Percentiles rank a stretch among this genome's conserved stretches.
phyloP scores from a whole-genome alignment of 371 early-diverging fungal species.

The Rhizopus arrhizus region DNA sequence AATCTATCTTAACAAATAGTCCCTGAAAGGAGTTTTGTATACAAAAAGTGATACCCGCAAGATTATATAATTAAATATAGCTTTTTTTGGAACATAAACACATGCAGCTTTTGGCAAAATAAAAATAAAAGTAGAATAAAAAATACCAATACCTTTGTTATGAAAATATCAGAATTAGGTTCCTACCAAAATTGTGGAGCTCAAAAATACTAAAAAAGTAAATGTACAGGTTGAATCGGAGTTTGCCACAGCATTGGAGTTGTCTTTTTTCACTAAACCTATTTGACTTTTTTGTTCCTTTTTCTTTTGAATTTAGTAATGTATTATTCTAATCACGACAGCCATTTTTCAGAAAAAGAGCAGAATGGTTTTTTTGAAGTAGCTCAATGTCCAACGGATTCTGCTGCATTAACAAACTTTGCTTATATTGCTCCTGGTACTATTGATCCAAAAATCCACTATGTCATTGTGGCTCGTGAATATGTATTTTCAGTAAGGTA shows the following conservation, averaged over 20 bases:
- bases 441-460: conserved; percentile 68
- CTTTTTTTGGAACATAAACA: too few relatives aligned
- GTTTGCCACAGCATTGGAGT: not conserved
- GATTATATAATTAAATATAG: too few relatives aligned
- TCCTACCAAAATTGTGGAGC: too few relatives aligned
- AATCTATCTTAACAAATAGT: too few relatives aligned
- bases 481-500: conserved; percentile 83
- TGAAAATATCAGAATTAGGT: too few relatives aligned
- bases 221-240: not conserved
- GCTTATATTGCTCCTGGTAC: conserved; percentile 74
- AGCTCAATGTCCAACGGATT: conserved; percentile 62
- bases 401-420: conserved; percentile 78
- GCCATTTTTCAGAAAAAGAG: conserved; percentile 14
- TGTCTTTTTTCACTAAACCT: not conserved
- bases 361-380: conserved; percentile 31
- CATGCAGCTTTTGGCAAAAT: too few relatives aligned
- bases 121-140: too few relatives aligned
- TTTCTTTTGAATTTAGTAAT: conserved; percentile 3
- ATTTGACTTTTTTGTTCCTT: conserved; percentile 7
- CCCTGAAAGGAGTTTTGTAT: too few relatives aligned
- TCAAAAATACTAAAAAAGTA: not conserved
- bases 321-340: conserved; percentile 24
- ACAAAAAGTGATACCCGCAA: too few relatives aligned
- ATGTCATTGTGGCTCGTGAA: conserved; percentile 74
- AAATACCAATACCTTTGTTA: too few relatives aligned